Conservation (phyloP, 2,329 filamentous ascomycete species). For the Piedraia hortae region DNA sequence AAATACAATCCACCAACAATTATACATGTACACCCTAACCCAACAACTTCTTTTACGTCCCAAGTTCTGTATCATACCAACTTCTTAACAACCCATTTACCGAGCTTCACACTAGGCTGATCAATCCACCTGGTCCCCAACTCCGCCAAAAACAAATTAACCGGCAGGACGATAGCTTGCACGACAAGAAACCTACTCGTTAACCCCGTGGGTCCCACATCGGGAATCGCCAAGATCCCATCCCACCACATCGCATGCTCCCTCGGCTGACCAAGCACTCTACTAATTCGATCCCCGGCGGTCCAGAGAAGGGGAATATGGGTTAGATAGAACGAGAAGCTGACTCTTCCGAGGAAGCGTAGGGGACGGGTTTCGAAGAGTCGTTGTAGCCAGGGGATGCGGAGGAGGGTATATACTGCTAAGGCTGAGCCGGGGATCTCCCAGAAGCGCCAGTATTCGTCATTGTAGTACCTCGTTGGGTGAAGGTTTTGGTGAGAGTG, state of each 20-base stretch:
- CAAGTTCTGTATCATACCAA: too few relatives aligned
- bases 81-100: too few relatives aligned
- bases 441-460: constrained; percentile 24
- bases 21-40: too few relatives aligned
- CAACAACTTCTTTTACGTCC: too few relatives aligned
- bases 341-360: constrained; percentile 33
- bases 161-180: constrained; percentile 26
- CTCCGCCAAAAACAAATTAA: constrained; percentile 26
- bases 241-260: constrained; percentile 21
- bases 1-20: too few relatives aligned
- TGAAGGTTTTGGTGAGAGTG: constrained; percentile 19
- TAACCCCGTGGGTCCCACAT: constrained; percentile 21
- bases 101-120: constrained; percentile 27
- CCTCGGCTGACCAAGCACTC: constrained; percentile 19
- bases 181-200: constrained; percentile 29
- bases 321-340: constrained; percentile 33
- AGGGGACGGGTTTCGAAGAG: constrained; percentile 24
- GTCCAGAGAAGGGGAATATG: constrained; percentile 27
- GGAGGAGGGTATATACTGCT: constrained; percentile 24
- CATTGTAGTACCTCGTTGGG: constrained; percentile 3
- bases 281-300: constrained; percentile 25
- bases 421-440: constrained; percentile 26
- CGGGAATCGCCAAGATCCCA: constrained; percentile 26
- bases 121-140: constrained; percentile 30
- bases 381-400: constrained; percentile 19